Conservation (phyloP, 2,329 filamentous ascomycete genomes). For the Biscogniauxia sp. region DNA sequence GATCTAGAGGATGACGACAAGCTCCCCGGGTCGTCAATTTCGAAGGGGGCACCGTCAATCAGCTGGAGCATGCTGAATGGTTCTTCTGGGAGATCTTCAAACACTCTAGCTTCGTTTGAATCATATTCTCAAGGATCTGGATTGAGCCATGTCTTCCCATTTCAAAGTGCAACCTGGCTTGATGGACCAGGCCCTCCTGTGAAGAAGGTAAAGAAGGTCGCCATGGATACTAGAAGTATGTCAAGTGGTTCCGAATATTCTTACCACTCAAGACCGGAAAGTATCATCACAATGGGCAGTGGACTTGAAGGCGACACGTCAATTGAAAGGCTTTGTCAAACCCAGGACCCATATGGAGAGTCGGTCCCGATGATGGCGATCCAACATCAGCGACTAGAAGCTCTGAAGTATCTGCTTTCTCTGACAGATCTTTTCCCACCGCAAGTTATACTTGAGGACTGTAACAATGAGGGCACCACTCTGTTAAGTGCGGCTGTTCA, state of each 20-base stretch:
- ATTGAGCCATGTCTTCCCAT: slow-evolving; percentile 87
- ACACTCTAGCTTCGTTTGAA: slow-evolving; percentile 43
- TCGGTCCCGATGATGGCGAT: slow-evolving; percentile 87
- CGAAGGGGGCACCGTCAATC: slow-evolving; percentile 45
- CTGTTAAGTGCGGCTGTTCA: slow-evolving; percentile 89
- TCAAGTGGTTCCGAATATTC: slow-evolving; percentile 85
- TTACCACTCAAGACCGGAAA: slow-evolving; percentile 75
- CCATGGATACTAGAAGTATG: slow-evolving; percentile 85
- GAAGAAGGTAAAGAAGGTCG: slow-evolving; percentile 72
- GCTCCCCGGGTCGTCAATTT: slow-evolving; percentile 35
- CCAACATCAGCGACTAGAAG: slow-evolving; percentile 66
- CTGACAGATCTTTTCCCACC: slow-evolving; percentile 73
- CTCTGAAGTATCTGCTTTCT: slow-evolving; percentile 76
- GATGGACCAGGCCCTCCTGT: slow-evolving; percentile 35
- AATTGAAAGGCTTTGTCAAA: slow-evolving; percentile 72
- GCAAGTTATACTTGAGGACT: slow-evolving; percentile 72
- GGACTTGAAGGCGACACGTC: slow-evolving; percentile 83
- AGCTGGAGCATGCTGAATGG: slow-evolving; percentile 49
- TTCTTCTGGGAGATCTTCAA: slow-evolving; percentile 42
- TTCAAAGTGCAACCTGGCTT: slow-evolving; percentile 60
- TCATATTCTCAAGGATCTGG: slow-evolving; percentile 55
- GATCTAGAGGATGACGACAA: slow-evolving; percentile 43
- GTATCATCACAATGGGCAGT: slow-evolving; percentile 70
- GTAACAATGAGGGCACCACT: slow-evolving; percentile 86
- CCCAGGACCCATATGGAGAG: slow-evolving; percentile 69